Evolutionary conservation across 371 early-diverging fungal genomes (phyloP), one percentile per base, ranked within the genome.

Genomic region (Nematocida sp.): DNA sequence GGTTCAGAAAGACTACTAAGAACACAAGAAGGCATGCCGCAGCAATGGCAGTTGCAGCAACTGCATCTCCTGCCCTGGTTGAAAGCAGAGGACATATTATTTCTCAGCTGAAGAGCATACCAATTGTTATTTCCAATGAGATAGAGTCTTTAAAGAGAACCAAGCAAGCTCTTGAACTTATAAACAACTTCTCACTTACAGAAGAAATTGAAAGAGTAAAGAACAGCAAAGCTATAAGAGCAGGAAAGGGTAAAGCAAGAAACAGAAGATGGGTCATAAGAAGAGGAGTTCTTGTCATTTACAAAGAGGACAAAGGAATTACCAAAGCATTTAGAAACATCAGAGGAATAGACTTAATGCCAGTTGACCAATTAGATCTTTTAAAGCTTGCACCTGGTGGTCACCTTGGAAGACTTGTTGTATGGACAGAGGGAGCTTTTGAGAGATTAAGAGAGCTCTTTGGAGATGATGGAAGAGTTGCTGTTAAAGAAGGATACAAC

Each of bases 331-430:
- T 98, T 93, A 93, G 95, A 89, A 97, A 96, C 92, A 91, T 99
- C 87, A 94, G 95, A 82, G 99, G 99, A 89, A 94, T 99, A 81
- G 98, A 99, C 89, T 89, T 93, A 80, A 91, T 91, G 83, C 73
- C 73, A 66, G 96, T 99, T 66, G 90, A 91, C 85, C 89, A 90
- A 88, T 90, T 99, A 82, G 95, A 95, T 92, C 90, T 99, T 87
- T 91, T 96, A 86, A 93, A 95, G 90, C 91, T 99, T 75, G 96
- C 96, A 84, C 99, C 99, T 78, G 99, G 99, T 90, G 97, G 97
- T 87, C 95, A 96, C 90, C 89, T 95, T 83, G 99, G 99, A 84
- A 95, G 98, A 88, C 95, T 99, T 90, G 90, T 95, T 89, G 94
- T 99, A 92, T 99, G 99, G 99, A 95, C 96, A 86, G 91, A 95